A percentile compares a stretch with the other conserved stretches of the same genome.
Evolutionary conservation across 768 basidiomycete genomes (phyloP).

Genomic region (Mycena rosella): DNA sequence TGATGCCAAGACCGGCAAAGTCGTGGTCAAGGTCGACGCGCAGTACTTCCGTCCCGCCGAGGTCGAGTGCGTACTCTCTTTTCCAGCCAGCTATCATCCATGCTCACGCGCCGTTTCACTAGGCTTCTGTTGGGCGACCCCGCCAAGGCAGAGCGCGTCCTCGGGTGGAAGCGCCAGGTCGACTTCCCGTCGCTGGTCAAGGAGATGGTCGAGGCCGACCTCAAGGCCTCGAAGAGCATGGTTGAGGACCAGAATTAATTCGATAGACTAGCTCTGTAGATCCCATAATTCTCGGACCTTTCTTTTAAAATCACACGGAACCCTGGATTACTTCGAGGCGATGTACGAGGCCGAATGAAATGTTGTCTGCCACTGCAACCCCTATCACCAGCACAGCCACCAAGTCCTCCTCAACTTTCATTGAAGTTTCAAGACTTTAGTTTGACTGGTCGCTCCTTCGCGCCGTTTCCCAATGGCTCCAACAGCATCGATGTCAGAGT

Average conservation of each 20-base stretch:
- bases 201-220: constrained; percentile 92
- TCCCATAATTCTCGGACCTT: background rate
- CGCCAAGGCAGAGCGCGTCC: constrained; percentile 86
- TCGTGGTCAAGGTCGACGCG: constrained; percentile 87
- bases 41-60: constrained; percentile 95
- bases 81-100: constrained; percentile 16
- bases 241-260: constrained; percentile 88
- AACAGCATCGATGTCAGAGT: no score
- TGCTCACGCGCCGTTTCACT: constrained; percentile 15
- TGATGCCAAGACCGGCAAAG: constrained; percentile 74
- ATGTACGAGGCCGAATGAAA: background rate
- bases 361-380: no score
- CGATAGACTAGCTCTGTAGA: constrained; percentile 2
- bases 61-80: constrained; percentile 79
- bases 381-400: no score
- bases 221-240: constrained; percentile 78
- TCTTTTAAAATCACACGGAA: background rate
- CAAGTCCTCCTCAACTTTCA: no score
- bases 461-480: no score
- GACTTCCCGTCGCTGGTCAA: constrained; percentile 86
- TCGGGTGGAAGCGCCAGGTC: constrained; percentile 93
- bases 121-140: constrained; percentile 91
- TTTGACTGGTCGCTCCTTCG: no score
- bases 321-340: background rate
- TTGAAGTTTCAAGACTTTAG: no score